Evolutionary conservation across 768 basidiomycete species (phyloP), one percentile per base, ranked within the genome.

Genomic region (Leucosporidium scottii): DNA sequence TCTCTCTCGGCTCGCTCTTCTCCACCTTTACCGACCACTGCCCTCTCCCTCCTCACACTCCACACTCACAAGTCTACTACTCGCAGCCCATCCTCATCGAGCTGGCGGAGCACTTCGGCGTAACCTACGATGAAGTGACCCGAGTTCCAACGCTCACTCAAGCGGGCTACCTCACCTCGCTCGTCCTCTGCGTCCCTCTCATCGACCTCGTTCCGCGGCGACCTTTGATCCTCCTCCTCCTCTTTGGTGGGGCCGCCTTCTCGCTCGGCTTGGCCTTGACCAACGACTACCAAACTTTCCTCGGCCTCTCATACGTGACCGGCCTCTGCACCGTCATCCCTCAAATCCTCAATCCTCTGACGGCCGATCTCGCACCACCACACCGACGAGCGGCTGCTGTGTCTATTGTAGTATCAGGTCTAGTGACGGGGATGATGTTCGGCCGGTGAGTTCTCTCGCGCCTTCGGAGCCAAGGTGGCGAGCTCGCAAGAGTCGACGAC

Each of bases 331-430:
- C 59, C 18, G 69, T 71, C 9, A 50, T 59, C 0, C 63, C 64
- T 18, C 79, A 79, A 65, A 73, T 79, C 66, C 78, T 85, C 64
- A 84, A 93, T 65, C 84, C 91, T 0, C 74, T 87, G 57, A 87
- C 90, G 0, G 91, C 85, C 3, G 91, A 94, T 77, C 83, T 93
- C 39, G 90, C 90, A 0, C 85, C 89, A 0, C 84, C 86, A 0
- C 81, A 86, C 59, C 83, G 83, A n/a, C 83, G 90, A 28, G 89
- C 87, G 0, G 81, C 85, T 4, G 86, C 89, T 0, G 81, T 94
- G 44, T 86, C 88, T 1, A 85, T 91, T 62, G 77, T 78, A 7
- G 59, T 80, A 3, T 75, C 74, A 0, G 79, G 79, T 0, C 48
- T 71, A 4, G 54, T 71, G 17, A 21, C 23, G 3, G 69, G 69